These are phyloP conservation scores for Jaltomata sinuosa DNA, from an alignment of 257 asterid species.

Conservation along the genomic window DNA sequence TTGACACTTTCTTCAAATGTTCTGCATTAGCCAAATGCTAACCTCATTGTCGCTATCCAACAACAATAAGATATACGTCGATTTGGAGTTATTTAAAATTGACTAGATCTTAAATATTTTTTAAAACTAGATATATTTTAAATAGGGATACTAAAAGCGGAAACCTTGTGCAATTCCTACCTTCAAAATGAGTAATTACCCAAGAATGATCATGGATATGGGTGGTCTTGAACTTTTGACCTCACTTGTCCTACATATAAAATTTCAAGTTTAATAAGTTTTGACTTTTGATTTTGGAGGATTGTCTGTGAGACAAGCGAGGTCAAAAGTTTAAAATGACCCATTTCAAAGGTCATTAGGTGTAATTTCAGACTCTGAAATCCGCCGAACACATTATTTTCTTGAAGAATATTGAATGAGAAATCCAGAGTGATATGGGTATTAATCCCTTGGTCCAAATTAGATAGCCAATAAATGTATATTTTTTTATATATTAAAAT, in stretches of 20 bases:
- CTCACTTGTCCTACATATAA: neutral
- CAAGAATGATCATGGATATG: neutral
- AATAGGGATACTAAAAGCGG: neutral
- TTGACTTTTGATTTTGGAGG: neutral
- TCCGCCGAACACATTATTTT: neutral
- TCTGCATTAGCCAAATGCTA: no score
- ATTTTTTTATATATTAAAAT: no score
- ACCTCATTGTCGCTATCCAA: no score
- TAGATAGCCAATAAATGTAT: neutral
- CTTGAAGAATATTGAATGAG: neutral
- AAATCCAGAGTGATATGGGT: neutral
- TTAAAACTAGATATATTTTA: neutral
- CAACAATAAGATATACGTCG: neutral
- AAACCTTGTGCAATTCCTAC: neutral
- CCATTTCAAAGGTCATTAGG: neutral
- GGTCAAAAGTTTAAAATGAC: neutral
- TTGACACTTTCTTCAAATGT: no score
- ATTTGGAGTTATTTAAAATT: neutral
- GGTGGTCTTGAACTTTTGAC: no score
- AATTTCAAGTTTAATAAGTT: neutral
- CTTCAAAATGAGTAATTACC: neutral
- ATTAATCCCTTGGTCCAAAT: neutral
- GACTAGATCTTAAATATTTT: neutral
- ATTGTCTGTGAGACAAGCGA: neutral
- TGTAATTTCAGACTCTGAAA: neutral